Percentiles rank a stretch among this genome's conserved stretches.
phyloP scores from a whole-genome alignment of 2,329 filamentous ascomycete species.

The Beauveria sp. region DNA sequence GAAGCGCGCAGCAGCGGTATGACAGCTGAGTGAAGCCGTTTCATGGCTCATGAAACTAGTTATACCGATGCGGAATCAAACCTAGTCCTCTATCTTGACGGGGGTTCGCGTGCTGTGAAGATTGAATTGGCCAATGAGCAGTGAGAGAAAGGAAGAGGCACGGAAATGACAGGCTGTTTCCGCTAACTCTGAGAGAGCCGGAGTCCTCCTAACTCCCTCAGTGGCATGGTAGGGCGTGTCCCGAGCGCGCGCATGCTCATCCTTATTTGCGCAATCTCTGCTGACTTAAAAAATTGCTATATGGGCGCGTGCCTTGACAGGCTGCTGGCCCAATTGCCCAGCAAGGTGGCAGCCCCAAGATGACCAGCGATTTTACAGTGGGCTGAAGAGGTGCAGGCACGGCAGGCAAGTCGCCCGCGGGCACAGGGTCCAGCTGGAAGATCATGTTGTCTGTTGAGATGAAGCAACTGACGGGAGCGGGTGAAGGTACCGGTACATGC shows the following conservation, averaged over 20 bases:
- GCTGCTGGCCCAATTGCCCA: background rate
- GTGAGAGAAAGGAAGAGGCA: background rate
- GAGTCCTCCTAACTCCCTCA: too few species aligned
- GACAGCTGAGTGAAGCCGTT: background rate
- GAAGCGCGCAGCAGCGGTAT: background rate
- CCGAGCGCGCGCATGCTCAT: too few species aligned
- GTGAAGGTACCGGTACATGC: conserved; percentile 4
- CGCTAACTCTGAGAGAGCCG: too few species aligned
- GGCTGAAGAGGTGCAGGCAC: background rate
- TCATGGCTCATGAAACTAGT: background rate
- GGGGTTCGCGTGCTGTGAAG: background rate
- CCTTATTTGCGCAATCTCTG: too few species aligned
- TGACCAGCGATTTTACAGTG: background rate
- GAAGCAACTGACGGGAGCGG: background rate
- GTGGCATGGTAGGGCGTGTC: too few species aligned
- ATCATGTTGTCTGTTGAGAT: background rate
- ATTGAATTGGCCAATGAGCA: background rate
- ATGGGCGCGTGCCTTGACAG: too few species aligned
- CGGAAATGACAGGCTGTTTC: background rate
- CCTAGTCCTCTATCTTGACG: background rate
- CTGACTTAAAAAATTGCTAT: too few species aligned
- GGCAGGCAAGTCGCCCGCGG: background rate
- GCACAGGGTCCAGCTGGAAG: background rate
- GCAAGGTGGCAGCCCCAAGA: background rate
- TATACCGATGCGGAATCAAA: too few species aligned